Evolutionary conservation across 2,329 filamentous ascomycete species (phyloP).

Genomic region (Zasmidium angulare): DNA sequence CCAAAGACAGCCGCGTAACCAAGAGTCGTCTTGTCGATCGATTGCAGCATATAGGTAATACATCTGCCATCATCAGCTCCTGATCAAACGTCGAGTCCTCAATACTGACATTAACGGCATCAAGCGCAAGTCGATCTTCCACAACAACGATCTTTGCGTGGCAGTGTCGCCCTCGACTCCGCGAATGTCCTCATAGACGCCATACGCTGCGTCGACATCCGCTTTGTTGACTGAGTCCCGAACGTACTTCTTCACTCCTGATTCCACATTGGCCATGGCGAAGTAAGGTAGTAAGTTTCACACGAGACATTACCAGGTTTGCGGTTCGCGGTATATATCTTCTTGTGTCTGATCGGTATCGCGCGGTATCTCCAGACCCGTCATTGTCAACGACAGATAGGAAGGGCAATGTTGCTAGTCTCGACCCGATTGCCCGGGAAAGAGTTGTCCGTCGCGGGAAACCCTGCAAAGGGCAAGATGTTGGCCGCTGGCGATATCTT

Average conservation of each 20-base stretch:
- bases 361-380: background rate
- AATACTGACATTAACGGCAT: conserved; percentile 12
- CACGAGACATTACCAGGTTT: background rate
- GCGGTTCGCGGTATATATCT: background rate
- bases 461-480: background rate
- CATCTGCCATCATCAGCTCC: conserved; percentile 7
- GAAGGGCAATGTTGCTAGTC: background rate
- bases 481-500: conserved; percentile 5
- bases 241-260: background rate
- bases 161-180: background rate
- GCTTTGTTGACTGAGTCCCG: background rate
- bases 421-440: background rate
- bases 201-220: conserved; percentile 3
- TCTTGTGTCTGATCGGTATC: background rate
- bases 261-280: background rate
- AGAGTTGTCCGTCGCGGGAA: conserved; percentile 1
- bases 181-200: background rate
- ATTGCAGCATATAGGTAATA: conserved; percentile 37
- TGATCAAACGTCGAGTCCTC: background rate
- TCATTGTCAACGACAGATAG: background rate
- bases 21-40: conserved; percentile 37
- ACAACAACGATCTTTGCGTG: conserved; percentile 34
- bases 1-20: conserved; percentile 48
- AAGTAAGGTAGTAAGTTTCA: background rate
- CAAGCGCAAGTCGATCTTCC: conserved; percentile 20